Evolutionary conservation across 2,329 filamentous ascomycete species (phyloP), one percentile per base, ranked within the genome.

Genomic region (Torrubiella hemipterigena): DNA sequence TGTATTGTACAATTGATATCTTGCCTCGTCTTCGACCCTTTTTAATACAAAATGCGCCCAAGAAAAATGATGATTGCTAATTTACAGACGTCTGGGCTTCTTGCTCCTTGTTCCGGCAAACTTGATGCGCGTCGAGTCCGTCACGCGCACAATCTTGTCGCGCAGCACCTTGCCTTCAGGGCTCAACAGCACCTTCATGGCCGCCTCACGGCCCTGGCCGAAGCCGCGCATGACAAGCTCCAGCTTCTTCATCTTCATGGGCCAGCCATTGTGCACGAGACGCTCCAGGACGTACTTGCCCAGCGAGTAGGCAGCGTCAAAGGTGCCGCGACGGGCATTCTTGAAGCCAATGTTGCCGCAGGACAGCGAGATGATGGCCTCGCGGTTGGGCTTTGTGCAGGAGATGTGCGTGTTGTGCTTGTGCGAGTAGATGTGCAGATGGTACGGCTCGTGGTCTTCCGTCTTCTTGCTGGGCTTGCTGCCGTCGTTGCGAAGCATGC

Each of bases 371-470:
- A 98, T 66, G 41, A 96, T 71, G 17, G 84, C 73, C 41, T 84
- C 73, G 29, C 80, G 70, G 52, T 85, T 77, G 17, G 91, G 87
- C 48, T 79, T 77, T 15, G 86, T 84, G 42, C 95, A 73, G 2
- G 87, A 95, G 47, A 98, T 72, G 58, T 96, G 85, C 14, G 84
- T 91, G 63, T 98, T 98, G 71, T 95, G 91, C 61, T 85, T 93
- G 54, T 82, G 79, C 17, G 81, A 63, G 59, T 76, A 89, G 53
- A 98, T 67, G 61, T 94, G 84, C 41, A 98, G 69, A 54, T 93
- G 85, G 62, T 85, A 85, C 3, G 82, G 79, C 49, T 81, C 71
- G 22, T 61, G 40, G 11, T 54, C 43, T 30, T 61, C 49, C 4
- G 41, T 31, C 27, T 43, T 7, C 11, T 29, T 15, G 22, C 22